Conservation (phyloP, 108 stramenopile species). For the Cyclotella cryptica region DNA sequence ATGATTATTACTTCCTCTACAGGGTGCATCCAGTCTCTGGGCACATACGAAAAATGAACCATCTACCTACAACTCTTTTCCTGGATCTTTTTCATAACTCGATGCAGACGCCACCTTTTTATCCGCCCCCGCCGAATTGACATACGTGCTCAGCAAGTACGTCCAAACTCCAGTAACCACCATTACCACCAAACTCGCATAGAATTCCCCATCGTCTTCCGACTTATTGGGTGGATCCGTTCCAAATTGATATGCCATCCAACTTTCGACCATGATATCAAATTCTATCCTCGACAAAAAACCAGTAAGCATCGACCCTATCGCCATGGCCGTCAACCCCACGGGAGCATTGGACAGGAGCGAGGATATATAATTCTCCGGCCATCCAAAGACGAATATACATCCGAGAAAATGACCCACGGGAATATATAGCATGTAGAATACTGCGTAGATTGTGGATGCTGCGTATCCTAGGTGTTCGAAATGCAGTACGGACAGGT, state of each 20-base stretch:
- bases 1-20: too few relatives aligned
- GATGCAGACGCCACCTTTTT: slow-evolving; percentile 50
- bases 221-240: slow-evolving; percentile 4
- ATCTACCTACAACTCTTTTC: slow-evolving; percentile 48
- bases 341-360: slow-evolving; percentile 82
- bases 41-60: background rate
- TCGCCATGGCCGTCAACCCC: slow-evolving; percentile 80
- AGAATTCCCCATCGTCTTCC: slow-evolving; percentile 78
- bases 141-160: slow-evolving; percentile 69
- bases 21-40: background rate
- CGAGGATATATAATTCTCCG: slow-evolving; percentile 73
- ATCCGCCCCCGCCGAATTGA: slow-evolving; percentile 57
- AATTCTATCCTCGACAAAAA: slow-evolving; percentile 76
- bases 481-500: slow-evolving; percentile 63
- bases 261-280: slow-evolving; percentile 58
- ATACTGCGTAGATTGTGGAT: slow-evolving; percentile 79
- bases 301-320: slow-evolving; percentile 77
- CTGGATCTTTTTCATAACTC: slow-evolving; percentile 48
- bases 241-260: slow-evolving; percentile 36
- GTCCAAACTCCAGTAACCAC: slow-evolving; percentile 83
- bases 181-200: slow-evolving; percentile 82
- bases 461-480: slow-evolving; percentile 58
- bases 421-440: slow-evolving; percentile 83
- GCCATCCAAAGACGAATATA: slow-evolving; percentile 89
- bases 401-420: slow-evolving; percentile 71